A percentile compares a stretch with the other conserved stretches of the same genome.
Evolutionary conservation across 345 rosid genomes (phyloP).

Genomic region (Sonneratia alba): DNA sequence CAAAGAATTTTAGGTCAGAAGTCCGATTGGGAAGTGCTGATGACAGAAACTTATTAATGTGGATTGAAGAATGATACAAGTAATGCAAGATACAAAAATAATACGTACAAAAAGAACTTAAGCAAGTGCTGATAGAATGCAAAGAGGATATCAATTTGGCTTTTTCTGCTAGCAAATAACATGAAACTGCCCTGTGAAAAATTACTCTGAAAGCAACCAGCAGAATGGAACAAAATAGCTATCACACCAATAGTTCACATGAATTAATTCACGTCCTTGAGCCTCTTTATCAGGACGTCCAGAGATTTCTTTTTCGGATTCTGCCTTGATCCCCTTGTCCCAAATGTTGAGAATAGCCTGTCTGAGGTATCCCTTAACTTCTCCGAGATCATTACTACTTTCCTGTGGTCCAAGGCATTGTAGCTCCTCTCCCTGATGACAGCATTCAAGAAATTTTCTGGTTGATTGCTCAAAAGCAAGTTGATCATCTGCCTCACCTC

Average conservation of each 20-base stretch:
- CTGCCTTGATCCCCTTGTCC: constrained; percentile 74
- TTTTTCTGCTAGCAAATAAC: constrained; percentile 12
- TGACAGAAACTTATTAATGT: not conserved
- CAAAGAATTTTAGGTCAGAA: not conserved
- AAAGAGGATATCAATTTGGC: constrained; percentile 11
- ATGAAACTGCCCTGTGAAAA: constrained; percentile 18
- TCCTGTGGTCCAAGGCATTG: constrained; percentile 65
- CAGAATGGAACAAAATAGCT: constrained; percentile 12
- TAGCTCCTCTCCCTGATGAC: constrained; percentile 89
- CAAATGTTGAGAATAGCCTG: constrained; percentile 82
- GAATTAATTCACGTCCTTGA: constrained; percentile 75
- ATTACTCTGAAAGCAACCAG: constrained; percentile 28
- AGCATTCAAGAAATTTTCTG: constrained; percentile 76
- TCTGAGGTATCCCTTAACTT: constrained; percentile 87
- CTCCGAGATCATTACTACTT: constrained; percentile 70
- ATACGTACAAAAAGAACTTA: constrained; percentile 24
- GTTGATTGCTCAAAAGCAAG: constrained; percentile 80
- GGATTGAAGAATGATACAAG: constrained; percentile 13
- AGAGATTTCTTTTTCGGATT: constrained; percentile 91
- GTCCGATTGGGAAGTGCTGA: not conserved
- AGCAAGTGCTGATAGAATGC: constrained; percentile 18
- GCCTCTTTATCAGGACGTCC: constrained; percentile 77
- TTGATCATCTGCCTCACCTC: constrained; percentile 77
- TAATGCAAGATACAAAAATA: constrained; percentile 13
- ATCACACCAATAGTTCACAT: constrained; percentile 19